Evolutionary conservation across 768 basidiomycete species (phyloP), one percentile per base, ranked within the genome.

Genomic region (Dioszegia aurantiaca): DNA sequence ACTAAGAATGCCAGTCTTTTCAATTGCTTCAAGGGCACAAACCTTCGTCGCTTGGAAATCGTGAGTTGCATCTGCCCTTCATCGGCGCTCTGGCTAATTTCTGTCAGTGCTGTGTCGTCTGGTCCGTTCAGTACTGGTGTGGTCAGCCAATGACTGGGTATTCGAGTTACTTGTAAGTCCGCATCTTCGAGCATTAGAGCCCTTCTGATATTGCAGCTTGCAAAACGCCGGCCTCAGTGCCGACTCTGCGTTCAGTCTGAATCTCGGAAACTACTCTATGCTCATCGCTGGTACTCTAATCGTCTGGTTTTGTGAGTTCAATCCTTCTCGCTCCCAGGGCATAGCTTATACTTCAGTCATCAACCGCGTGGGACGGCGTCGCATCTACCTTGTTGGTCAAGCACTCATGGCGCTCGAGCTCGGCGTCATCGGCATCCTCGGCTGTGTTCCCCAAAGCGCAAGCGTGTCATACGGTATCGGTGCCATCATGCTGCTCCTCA

Each of bases 1-100:
- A 55, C 64, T 0, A 64, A 61, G 1, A 76, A 77, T 0, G 65
- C 74, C 0, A 56, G 57, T 19, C 79, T 75, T 60, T 9, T 70
- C 11, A 76, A 79, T 55, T 76, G 75, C 65, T 78, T 77, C 73
- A 59, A 60, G 24, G 74, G 75, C 1, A 63, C 66, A 45, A 74
- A 80, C 53, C 60, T 58, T 0, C 59, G 78, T 10, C 48, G 77
- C 4, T 77, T 75, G 19, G 78, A 56, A 28, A 56, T 62, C 44
- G 52, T 59, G 61, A 61, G 61, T 63, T 16, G 8, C 31, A 33
- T 8, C 19, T 19, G 39, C 9, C n/a, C n/a, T n/a, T n/a, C n/a
- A n/a, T n/a, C n/a, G n/a, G n/a, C n/a, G n/a, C n/a, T n/a, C n/a
- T n/a, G n/a, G n/a, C n/a, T n/a, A n/a, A n/a, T n/a, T n/a, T n/a